Percentiles rank a stretch among this genome's conserved stretches.
phyloP scores from a whole-genome alignment of 1,284 basidiomycete genomes.

The Ustilago loliicola region DNA sequence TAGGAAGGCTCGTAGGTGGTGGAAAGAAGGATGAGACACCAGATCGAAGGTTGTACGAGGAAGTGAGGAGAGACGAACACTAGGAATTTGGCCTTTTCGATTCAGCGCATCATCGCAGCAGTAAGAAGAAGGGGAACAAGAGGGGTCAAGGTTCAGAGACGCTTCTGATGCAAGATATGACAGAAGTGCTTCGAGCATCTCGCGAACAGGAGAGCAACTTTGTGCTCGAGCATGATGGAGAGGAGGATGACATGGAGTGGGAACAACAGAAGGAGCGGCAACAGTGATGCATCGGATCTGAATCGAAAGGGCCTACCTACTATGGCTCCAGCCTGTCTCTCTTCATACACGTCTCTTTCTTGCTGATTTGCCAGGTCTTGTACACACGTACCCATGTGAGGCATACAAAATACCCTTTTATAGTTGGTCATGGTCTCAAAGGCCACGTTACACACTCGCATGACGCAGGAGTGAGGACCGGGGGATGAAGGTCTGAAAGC shows the following conservation, averaged over 20 bases:
- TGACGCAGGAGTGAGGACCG: no score
- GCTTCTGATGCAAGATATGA: slow-evolving; percentile 18
- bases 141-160: slow-evolving; percentile 7
- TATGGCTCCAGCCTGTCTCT: not conserved
- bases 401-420: not conserved
- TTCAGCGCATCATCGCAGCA: not conserved
- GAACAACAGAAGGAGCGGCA: slow-evolving; percentile 8
- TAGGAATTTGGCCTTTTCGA: slow-evolving; percentile 56
- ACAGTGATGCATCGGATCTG: not conserved
- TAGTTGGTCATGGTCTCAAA: not conserved
- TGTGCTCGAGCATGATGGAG: slow-evolving; percentile 22
- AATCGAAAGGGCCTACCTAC: slow-evolving; percentile 28
- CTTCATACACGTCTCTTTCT: not conserved
- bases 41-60: slow-evolving; percentile 52
- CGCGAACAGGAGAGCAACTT: slow-evolving; percentile 1
- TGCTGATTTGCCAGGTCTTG: not conserved
- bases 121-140: slow-evolving; percentile 1
- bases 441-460: no score
- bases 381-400: not conserved
- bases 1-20: slow-evolving; percentile 34
- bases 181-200: not conserved
- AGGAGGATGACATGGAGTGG: slow-evolving; percentile 42
- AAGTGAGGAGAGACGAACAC: slow-evolving; percentile 54
- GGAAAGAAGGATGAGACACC: slow-evolving; percentile 26
- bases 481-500: no score